A percentile compares a stretch with the other conserved stretches of the same genome.
Evolutionary conservation across 1,284 basidiomycete species (phyloP).

Genomic region (Lignosus rhinocerotis): DNA sequence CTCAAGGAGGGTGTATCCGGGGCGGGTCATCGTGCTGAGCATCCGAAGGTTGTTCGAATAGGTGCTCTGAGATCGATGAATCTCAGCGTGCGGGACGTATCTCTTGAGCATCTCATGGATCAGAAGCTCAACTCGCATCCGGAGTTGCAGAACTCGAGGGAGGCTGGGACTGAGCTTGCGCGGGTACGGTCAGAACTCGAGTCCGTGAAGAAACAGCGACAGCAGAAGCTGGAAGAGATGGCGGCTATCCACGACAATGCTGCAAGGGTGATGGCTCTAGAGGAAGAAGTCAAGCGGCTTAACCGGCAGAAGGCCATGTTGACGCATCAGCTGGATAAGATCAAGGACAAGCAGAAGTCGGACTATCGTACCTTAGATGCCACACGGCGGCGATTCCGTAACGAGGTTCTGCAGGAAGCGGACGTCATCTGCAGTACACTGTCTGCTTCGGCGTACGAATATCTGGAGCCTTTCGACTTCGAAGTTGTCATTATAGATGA

Average conservation of each 20-base stretch:
- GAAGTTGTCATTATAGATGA: constrained; percentile 98
- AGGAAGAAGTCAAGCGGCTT: constrained; percentile 71
- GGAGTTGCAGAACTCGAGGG: constrained; percentile 39
- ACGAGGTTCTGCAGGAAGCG: constrained; percentile 82
- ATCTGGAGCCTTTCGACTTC: constrained; percentile 83
- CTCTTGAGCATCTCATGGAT: constrained; percentile 86
- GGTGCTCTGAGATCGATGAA: constrained; percentile 84
- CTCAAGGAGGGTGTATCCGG: constrained; percentile 78
- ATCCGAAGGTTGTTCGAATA: constrained; percentile 86
- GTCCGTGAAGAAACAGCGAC: constrained; percentile 60
- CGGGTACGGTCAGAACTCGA: constrained; percentile 69
- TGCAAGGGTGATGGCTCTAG: constrained; percentile 49
- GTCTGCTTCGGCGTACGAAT: constrained; percentile 91
- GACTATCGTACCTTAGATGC: constrained; percentile 79
- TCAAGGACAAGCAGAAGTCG: constrained; percentile 79
- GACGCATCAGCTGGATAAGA: constrained; percentile 71
- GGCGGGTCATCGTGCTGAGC: constrained; percentile 52
- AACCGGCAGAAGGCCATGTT: constrained; percentile 65
- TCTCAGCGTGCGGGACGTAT: constrained; percentile 82
- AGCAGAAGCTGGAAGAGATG: constrained; percentile 67
- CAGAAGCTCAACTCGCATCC: constrained; percentile 63
- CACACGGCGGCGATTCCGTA: constrained; percentile 68
- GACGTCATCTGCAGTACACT: constrained; percentile 96
- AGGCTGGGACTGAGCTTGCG: constrained; percentile 59
- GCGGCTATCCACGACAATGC: constrained; percentile 51